phyloP scores from a whole-genome alignment of 805 yeast genomes.

The Cyberlindnera bimundalis region DNA sequence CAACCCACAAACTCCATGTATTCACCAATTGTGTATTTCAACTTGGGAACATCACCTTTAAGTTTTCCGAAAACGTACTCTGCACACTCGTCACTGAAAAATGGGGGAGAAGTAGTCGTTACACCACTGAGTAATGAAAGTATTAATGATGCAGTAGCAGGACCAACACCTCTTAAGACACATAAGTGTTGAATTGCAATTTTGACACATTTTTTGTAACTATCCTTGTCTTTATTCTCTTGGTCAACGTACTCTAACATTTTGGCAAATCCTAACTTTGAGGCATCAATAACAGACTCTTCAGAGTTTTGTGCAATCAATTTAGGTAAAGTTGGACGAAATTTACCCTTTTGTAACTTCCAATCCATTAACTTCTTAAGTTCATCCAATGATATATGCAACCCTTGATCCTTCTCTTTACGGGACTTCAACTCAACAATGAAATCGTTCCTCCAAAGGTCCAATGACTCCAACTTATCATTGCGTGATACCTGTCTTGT shows the following conservation, averaged over 20 bases:
- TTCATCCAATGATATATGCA: constrained; percentile 19
- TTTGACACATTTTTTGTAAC: constrained; percentile 15
- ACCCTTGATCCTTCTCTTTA: not conserved
- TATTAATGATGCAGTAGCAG: constrained; percentile 28
- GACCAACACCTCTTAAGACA: constrained; percentile 27
- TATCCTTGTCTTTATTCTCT: not conserved
- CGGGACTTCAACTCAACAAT: constrained; percentile 10
- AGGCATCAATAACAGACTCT: constrained; percentile 9
- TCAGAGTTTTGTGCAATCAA: constrained; percentile 22
- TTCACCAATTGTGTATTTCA: constrained; percentile 23
- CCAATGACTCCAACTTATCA: constrained; percentile 15
- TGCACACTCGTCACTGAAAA: constrained; percentile 28
- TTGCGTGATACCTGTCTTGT: constrained; percentile 8
- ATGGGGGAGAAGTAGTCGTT: constrained; percentile 25
- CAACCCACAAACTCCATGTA: constrained; percentile 17
- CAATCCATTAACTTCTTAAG: constrained; percentile 25
- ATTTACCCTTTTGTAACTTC: constrained; percentile 29
- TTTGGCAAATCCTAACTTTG: constrained; percentile 14
- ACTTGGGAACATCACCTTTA: constrained; percentile 10
- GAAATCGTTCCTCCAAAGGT: constrained; percentile 21
- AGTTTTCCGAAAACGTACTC: constrained; percentile 11
- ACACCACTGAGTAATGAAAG: constrained; percentile 18
- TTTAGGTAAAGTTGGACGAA: constrained; percentile 24
- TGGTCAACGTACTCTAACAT: constrained; percentile 4
- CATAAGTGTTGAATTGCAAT: constrained; percentile 9